Evolutionary conservation across 495 filamentous ascomycete genomes (phyloP), one percentile per base, ranked within the genome.

Genomic region (Xylaria grammica): DNA sequence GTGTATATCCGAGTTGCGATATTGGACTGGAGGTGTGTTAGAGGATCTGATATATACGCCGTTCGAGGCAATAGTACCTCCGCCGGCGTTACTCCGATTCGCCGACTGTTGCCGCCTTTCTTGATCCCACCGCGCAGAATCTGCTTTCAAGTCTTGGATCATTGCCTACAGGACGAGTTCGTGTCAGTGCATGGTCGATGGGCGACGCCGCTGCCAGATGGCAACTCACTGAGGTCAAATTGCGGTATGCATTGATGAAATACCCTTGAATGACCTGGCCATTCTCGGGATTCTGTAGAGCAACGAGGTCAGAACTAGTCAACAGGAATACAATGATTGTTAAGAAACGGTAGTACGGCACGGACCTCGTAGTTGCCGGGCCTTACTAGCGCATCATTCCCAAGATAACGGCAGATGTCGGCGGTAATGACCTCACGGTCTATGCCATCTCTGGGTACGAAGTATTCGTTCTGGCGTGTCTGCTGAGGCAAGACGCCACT

Each of bases 341-440:
- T 46, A 10, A 46, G 40, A 49, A 51, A 63, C 34, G 58, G 51
- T 45, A 42, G 57, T 34, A 44, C 17, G 53, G 70, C 38, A 78
- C 86, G 72, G 81, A 93, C 92, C 86, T 91, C 85, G 78, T 93
- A 91, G 65, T 81, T 86, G 75, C 91, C 92, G 63, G 93, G 93
- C 75, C 90, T 88, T 69, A 95, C 92, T 68, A 93, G 85, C 34
- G 93, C 93, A 84, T 97, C 93, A 72, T 91, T 91, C 68, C 93
- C 93, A 63, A 97, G 87, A 74, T 95, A 97, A 75, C 92, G 90
- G 82, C 93, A 96, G 65, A 97, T 94, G 79, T 97, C 93, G 74
- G 93, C 90, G 73, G 92, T 91, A 78, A 97, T 95, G 72, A 97
- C 93, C 77, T 97, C 91, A 65, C 93, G 87, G 77, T 91, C 90